Percentiles rank a stretch among this genome's conserved stretches.
Conservation (phyloP, 441 rosid genomes). For the Syzygium malaccense region DNA sequence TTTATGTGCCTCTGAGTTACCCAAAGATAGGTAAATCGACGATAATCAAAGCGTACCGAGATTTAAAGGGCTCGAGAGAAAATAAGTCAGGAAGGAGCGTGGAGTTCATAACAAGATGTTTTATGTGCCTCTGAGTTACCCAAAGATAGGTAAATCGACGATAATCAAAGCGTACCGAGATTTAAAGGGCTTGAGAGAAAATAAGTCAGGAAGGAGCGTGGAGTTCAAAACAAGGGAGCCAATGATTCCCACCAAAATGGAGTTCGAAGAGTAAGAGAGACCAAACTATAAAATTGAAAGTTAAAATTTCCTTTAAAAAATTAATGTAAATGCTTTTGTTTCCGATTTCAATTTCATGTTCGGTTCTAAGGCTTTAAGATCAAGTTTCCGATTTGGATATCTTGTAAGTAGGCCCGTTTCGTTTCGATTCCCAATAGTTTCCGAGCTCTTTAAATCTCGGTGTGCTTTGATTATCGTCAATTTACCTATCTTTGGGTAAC, state of each 20-base stretch:
- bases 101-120: not conserved
- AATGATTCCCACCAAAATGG: not conserved
- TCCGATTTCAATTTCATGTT: not conserved
- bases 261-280: not conserved
- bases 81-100: not conserved
- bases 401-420: not conserved
- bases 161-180: fast-evolving
- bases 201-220: not conserved
- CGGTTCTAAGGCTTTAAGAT: not conserved
- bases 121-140: fast-evolving
- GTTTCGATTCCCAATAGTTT: fast-evolving
- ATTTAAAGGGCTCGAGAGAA: fast-evolving
- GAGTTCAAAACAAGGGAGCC: not conserved
- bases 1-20: not conserved
- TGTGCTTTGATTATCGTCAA: fast-evolving
- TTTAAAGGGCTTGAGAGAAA: fast-evolving
- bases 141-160: fast-evolving
- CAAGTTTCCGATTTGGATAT: not conserved
- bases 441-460: fast-evolving
- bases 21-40: fast-evolving
- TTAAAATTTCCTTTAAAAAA: not conserved
- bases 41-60: fast-evolving
- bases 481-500: not conserved
- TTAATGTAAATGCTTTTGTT: not conserved
- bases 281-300: not conserved